A percentile compares a stretch with the other conserved stretches of the same genome.
Evolutionary conservation across 495 filamentous ascomycete genomes (phyloP).

Genomic region (Cryomyces minteri): DNA sequence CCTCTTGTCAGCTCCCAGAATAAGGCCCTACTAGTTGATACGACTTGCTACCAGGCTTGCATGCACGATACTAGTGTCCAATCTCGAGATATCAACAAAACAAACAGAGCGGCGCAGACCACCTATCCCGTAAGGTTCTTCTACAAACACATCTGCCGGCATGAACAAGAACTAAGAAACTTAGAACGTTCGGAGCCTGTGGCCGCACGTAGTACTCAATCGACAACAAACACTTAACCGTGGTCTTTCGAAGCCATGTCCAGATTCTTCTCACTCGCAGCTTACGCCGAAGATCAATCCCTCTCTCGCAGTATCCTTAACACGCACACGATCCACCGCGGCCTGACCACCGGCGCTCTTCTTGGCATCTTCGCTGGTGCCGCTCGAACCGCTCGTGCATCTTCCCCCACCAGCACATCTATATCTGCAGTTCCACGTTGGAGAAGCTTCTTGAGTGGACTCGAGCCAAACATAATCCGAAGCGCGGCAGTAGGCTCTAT

Average conservation of each 20-base stretch:
- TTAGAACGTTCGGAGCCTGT: no score
- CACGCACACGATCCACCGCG: conserved; percentile 37
- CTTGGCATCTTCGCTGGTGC: conserved; percentile 11
- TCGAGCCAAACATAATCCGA: conserved; percentile 1
- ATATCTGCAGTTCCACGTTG: conserved; percentile 1
- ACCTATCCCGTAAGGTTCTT: no score
- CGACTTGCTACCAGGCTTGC: no score
- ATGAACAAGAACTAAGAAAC: no score
- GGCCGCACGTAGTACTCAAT: not conserved
- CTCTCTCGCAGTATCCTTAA: conserved; percentile 30
- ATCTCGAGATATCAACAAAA: no score
- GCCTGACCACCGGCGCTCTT: conserved; percentile 27
- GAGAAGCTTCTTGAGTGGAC: not conserved
- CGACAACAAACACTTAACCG: conserved; percentile 2
- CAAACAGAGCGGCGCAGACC: no score
- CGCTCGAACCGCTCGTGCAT: not conserved
- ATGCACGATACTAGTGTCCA: no score
- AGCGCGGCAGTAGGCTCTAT: conserved; percentile 15
- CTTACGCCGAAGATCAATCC: conserved; percentile 44
- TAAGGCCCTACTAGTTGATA: no score
- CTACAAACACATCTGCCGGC: no score
- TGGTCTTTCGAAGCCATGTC: no score
- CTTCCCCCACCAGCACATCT: not conserved
- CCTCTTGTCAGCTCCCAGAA: no score
- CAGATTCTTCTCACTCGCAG: conserved; percentile 27